Base-by-base conservation (phyloP, 2,329 filamentous ascomycete genomes). In the Ophiostoma populinum region DNA sequence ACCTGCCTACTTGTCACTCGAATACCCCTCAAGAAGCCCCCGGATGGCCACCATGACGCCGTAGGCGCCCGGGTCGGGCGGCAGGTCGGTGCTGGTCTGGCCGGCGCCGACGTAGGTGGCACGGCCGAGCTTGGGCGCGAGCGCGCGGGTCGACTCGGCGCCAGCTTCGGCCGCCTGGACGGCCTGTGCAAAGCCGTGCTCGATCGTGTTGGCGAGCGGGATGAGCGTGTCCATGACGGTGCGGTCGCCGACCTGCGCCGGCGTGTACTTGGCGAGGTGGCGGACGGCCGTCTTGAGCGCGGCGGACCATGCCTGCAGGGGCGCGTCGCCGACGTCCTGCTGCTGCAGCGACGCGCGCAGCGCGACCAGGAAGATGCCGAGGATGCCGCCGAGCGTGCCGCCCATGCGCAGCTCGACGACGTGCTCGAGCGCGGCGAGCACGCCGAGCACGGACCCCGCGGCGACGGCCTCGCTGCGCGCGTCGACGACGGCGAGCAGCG, bases 61-160 rank as follows among this genome's bases (percentile, higher is more conserved):
- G 60, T 75, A 73, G 5, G 76, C 76, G 20, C 76, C 75, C 1
- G 76, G 76, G 50, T 81, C 76, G 4, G 76, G 75, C 5, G 77
- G 71, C 36, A 66, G 42, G 29, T 61, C 62, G 35, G 53, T 54
- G 36, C 58, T 61, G 37, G 58, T 58, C 19, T 37, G 34, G 28
- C 63, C 65, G 2, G 61, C 63, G 5, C 67, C 73, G 4, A 80
- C 68, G 45, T 81, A 81, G 0, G 76, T 76, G 9, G 75, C 75
- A 34, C 76, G 58, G 2, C 76, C 76, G 19, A 81, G 55, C 45
- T 60, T 70, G 7, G 76, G 71, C 51, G 62, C 67, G 63, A 80
- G 69, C 18, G 58, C 67, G 52, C 66, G 75, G 4, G 76, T 81
- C 6, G 59, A 61, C 47, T 75, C 67, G 5, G 74, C 66, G 6